Base-by-base conservation (phyloP, 139 green algal genomes). In the Haematococcus lacustris region DNA sequence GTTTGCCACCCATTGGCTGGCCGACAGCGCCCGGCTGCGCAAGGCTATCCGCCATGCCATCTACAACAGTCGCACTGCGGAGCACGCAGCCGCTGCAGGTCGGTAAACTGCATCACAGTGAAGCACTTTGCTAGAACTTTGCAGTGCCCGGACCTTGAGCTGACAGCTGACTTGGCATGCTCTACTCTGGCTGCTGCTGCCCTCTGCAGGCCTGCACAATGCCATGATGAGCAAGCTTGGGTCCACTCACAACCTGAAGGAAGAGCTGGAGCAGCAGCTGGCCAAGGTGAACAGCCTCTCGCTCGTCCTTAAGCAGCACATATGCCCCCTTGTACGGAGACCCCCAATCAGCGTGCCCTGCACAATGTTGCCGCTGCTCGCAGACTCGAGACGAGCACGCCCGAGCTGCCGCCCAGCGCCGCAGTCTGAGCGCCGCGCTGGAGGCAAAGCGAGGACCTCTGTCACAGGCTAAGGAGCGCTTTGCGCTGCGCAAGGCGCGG, bases 41-140 rank as follows among this genome's bases (percentile, higher is more conserved):
- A 80, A 80, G 68, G 74, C 74, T 6, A 64, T 80, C 60, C 68
- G 71, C 35, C 71, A 77, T 60, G 71, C 74, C 35, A 73, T 84
- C 43, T 39, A 75, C 35, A 76, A 78, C 57, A 82, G 87, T 26
- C 78, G 78, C 35, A 23, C 68, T 13, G 68, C 51, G 2, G 78
- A 84, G 78, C 78, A 84, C 50, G 74, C 73, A 35, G 66, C 71
- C 37, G 43, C 74, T n/a, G n/a, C n/a, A n/a, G n/a, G n/a, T n/a
- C n/a, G n/a, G n/a, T n/a, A n/a, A n/a, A n/a, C n/a, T n/a, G n/a
- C n/a, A n/a, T n/a, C n/a, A n/a, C n/a, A n/a, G n/a, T n/a, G n/a
- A n/a, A n/a, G n/a, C n/a, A n/a, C n/a, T n/a, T n/a, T n/a, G n/a
- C n/a, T n/a, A n/a, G n/a, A n/a, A n/a, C n/a, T n/a, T n/a, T n/a